Conservation (phyloP, 768 basidiomycete species). For the Naganishia vishniacii region DNA sequence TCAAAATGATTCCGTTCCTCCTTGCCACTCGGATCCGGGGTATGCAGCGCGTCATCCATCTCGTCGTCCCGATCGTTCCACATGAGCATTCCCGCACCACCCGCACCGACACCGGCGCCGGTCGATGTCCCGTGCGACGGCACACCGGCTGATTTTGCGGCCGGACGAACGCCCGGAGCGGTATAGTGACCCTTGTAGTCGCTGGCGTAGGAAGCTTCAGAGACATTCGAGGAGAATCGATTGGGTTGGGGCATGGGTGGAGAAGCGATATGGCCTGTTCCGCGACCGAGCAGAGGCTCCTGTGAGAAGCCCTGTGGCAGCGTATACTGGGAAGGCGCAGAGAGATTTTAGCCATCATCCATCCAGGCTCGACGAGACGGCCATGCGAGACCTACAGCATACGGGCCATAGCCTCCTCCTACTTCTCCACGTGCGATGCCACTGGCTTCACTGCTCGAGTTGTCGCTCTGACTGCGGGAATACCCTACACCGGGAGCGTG, state of each 20-base stretch:
- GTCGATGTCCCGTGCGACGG: background rate
- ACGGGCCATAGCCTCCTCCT: slow-evolving; percentile 30
- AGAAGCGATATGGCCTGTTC: slow-evolving; percentile 4
- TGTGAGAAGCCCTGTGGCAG: slow-evolving; percentile 17
- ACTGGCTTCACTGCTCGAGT: slow-evolving; percentile 16
- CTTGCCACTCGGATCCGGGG: slow-evolving; percentile 37
- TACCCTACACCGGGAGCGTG: background rate
- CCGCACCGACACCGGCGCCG: too few relatives aligned
- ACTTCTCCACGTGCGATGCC: slow-evolving; percentile 23
- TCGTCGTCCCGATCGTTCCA: slow-evolving; percentile 40
- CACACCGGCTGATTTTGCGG: background rate
- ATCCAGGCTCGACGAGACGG: too few relatives aligned
- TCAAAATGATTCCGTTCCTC: slow-evolving; percentile 58
- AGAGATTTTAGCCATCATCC: background rate
- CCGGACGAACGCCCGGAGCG: slow-evolving; percentile 11
- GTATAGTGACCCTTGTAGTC: slow-evolving; percentile 15
- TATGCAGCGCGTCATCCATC: slow-evolving; percentile 46
- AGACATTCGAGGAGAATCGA: slow-evolving; percentile 23
- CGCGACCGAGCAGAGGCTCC: slow-evolving; percentile 8
- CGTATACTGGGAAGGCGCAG: slow-evolving; percentile 20
- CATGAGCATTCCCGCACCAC: slow-evolving; percentile 9
- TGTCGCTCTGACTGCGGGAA: slow-evolving; percentile 16
- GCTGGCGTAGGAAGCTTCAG: slow-evolving; percentile 26
- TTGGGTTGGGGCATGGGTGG: slow-evolving; percentile 2
- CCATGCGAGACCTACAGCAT: slow-evolving; percentile 23